Evolutionary conservation across 2,329 filamentous ascomycete genomes (phyloP), one percentile per base, ranked within the genome.

Genomic region (Trichoderma lentiforme): DNA sequence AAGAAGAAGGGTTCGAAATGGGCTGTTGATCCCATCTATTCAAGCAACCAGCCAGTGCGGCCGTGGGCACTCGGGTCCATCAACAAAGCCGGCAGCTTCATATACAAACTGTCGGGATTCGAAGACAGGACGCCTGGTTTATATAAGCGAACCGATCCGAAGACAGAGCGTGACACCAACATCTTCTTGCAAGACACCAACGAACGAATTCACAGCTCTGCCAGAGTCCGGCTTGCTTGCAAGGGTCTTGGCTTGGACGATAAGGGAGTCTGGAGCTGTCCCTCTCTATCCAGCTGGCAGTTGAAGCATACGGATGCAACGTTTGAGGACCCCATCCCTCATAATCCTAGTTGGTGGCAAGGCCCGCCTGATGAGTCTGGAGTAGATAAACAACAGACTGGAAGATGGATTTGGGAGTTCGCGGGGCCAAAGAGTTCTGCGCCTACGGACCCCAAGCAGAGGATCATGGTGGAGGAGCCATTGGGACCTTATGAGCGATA

Each of bases 391-490:
- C 6, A 74, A 77, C 3, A 76, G 77, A 4, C 78, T 75, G 77
- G 78, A 1, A 81, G 84, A 47, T 89, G 87, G 87, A 79, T 86
- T 2, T 89, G 87, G 87, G 84, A 86, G 76, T 89, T 87, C 61
- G 76, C 79, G 18, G 87, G 87, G 0, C 78, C 81, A 0, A 81
- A 86, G 68, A 74, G 76, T 24, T 76, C 80, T 2, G 84, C 84
- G 8, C 84, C 85, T 3, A 75, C 75, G 11, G 76, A 82, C 24
- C 83, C 84, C 58, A 78, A 74, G 58, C 77, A 82, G 73, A 79
- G 79, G 28, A 79, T 83, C 32, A 80, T 90, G 81, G 80, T 86
- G 5, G 87, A 89, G 75, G 87, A 88, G 76, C 84, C 81, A 5
- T 75, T 89, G 4, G 87, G 87, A 0, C 86, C 85, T 1, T 88